Base-by-base conservation (phyloP, 2,329 filamentous ascomycete species). In the Canariomyces notabilis region DNA sequence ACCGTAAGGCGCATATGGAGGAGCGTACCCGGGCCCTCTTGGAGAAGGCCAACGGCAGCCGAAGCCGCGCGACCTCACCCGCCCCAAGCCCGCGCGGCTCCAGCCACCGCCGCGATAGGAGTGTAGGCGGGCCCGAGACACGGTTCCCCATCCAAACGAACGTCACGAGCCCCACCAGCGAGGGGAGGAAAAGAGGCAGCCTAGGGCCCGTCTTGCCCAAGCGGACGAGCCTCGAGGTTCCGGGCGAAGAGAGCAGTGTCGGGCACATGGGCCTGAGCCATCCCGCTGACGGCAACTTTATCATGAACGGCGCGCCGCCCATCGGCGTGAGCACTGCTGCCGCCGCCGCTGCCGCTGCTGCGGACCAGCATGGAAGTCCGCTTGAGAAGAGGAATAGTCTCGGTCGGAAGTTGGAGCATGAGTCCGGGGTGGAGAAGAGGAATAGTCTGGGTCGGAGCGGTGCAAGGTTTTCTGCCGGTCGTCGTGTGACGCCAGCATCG, bases 1-100 rank as follows among this genome's bases (percentile, higher is more conserved):
- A 94, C 67, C 85, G 93, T 50, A 88, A 89, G 60, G 88, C 88
- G 36, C 83, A 95, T 56, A 91, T 95, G 82, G 91, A 97, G 67
- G 93, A 95, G 64, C 83, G 93, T 42, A 87, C 89, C 64, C 83
- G 88, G 51, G 88, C 89, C 41, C 77, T 91, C 51, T 81, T 93
- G 37, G 80, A 81, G 55, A 82, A 82, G 62, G 75, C 72, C 46
- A 79, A 76, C 26, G 75, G 75, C 15, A 69, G 80, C 56, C 80
- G 88, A 42, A 84, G 82, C 61, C 81, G 89, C 40, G 87, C 82
- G 22, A 84, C 79, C 19, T 89, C 85, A 52, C 89, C 89, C 6
- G 82, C 77, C 5, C 82, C 81, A 20, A 74, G 78, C 52, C 70
- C 79, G 36, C 66, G 67, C 9, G 72, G 73, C n/a, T 19, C 43